Evolutionary conservation across 192 early-diverging fungal species (phyloP).

Genomic region (Glomus cerebriforme): DNA sequence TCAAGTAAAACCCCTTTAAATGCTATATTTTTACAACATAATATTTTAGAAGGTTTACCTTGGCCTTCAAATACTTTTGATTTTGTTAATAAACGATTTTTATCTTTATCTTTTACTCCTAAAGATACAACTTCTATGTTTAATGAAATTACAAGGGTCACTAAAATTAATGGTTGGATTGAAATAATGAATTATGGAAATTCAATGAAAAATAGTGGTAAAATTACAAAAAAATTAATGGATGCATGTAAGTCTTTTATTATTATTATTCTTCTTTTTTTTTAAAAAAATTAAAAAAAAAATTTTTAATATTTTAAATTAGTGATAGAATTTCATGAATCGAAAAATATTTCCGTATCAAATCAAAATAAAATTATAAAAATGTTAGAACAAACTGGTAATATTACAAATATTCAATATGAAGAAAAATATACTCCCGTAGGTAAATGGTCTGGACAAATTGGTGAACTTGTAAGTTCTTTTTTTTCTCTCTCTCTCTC

Average conservation of each 20-base stretch:
- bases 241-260: slow-evolving; percentile 17
- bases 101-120: slow-evolving; percentile 16
- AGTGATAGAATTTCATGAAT: background rate
- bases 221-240: background rate
- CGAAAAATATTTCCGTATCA: background rate
- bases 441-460: slow-evolving; percentile 7
- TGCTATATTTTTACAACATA: too few relatives aligned
- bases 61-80: too few relatives aligned
- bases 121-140: background rate
- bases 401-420: background rate
- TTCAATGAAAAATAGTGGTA: background rate
- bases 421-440: background rate
- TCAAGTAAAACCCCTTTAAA: too few relatives aligned
- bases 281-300: background rate
- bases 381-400: background rate
- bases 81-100: too few relatives aligned
- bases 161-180: slow-evolving; percentile 14
- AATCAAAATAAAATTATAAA: background rate
- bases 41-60: too few relatives aligned
- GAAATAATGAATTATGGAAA: slow-evolving; percentile 13
- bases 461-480: slow-evolving; percentile 18
- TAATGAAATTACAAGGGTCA: slow-evolving; percentile 15
- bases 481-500: background rate
- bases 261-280: background rate
- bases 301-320: background rate